A percentile compares a stretch with the other conserved stretches of the same genome.
These are phyloP conservation scores for Berkeleyomyces rouxiae DNA, from an alignment of 2,329 filamentous ascomycete species.

Conservation along the genomic window DNA sequence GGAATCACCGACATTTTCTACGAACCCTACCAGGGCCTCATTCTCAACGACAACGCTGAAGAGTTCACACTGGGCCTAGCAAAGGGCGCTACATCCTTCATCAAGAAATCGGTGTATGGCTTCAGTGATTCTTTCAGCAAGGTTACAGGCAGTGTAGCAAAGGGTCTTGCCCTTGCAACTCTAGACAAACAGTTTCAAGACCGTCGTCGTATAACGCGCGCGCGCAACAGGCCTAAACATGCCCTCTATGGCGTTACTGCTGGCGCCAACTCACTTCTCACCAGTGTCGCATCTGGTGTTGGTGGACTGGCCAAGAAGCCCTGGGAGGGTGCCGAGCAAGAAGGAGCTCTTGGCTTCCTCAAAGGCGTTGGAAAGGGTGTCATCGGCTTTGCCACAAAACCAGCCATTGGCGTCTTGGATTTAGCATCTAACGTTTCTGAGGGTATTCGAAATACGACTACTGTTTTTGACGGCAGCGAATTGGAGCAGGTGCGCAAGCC, in stretches of 20 bases:
- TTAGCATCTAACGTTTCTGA: constrained; percentile 94
- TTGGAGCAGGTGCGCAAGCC: constrained; percentile 88
- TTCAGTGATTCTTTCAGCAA: constrained; percentile 96
- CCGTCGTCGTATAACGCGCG: constrained; percentile 78
- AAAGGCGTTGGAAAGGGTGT: constrained; percentile 95
- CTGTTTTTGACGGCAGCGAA: constrained; percentile 88
- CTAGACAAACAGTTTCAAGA: constrained; percentile 99
- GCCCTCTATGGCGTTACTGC: constrained; percentile 91
- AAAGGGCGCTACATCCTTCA: constrained; percentile 89
- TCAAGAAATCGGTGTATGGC: constrained; percentile 97
- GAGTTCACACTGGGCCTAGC: constrained; percentile 90
- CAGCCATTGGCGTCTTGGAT: constrained; percentile 90
- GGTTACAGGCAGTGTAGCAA: constrained; percentile 91
- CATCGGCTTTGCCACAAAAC: constrained; percentile 87
- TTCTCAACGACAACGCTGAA: constrained; percentile 89
- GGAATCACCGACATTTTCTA: constrained; percentile 98
- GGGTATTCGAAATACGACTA: constrained; percentile 95
- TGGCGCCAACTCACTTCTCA: constrained; percentile 87
- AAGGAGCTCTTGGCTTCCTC: constrained; percentile 85
- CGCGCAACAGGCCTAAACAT: constrained; percentile 89
- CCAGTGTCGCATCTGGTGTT: constrained; percentile 81
- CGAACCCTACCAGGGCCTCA: constrained; percentile 93
- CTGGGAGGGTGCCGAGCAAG: constrained; percentile 86
- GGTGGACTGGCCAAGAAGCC: constrained; percentile 87
- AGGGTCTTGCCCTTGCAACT: constrained; percentile 85